Conservation (phyloP, 2,329 filamentous ascomycete species). For the Seiridium unicorne region DNA sequence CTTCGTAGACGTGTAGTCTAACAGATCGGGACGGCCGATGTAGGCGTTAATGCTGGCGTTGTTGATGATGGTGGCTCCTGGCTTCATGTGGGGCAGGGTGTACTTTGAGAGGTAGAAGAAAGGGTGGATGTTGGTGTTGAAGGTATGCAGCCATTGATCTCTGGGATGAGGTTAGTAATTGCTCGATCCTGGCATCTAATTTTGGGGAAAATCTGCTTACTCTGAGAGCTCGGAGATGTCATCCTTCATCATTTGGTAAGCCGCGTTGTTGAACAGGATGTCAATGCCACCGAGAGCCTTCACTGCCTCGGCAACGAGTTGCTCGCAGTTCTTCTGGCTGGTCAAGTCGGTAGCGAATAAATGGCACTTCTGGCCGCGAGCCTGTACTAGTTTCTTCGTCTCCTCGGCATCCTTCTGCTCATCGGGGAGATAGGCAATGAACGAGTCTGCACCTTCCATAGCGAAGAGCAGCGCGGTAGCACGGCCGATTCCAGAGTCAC, state of each 20-base stretch:
- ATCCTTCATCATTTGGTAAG: conserved; percentile 71
- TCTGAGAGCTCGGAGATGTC: conserved; percentile 71
- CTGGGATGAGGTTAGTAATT: conserved; percentile 29
- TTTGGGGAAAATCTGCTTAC: conserved; percentile 36
- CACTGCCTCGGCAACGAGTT: conserved; percentile 64
- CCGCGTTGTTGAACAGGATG: conserved; percentile 73
- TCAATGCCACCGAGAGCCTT: conserved; percentile 68
- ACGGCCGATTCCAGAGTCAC: conserved; percentile 77
- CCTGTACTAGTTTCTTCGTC: conserved; percentile 69
- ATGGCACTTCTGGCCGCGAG: conserved; percentile 64
- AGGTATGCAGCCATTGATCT: conserved; percentile 77
- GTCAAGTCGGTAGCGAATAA: conserved; percentile 64
- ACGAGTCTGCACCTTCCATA: conserved; percentile 73
- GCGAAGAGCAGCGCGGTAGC: conserved; percentile 75
- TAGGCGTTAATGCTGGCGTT: conserved; percentile 84
- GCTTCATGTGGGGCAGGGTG: conserved; percentile 69
- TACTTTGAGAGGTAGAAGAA: conserved; percentile 83
- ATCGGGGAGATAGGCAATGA: conserved; percentile 72
- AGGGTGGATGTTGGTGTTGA: conserved; percentile 80
- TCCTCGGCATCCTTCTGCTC: conserved; percentile 76
- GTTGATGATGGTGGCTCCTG: conserved; percentile 79
- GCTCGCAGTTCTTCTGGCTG: conserved; percentile 65
- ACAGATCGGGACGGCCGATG: conserved; percentile 73
- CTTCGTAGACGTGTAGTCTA: conserved; percentile 81
- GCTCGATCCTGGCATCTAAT: background rate